phyloP scores from a whole-genome alignment of 1,284 basidiomycete genomes.

The Puccinia brachypodii region DNA sequence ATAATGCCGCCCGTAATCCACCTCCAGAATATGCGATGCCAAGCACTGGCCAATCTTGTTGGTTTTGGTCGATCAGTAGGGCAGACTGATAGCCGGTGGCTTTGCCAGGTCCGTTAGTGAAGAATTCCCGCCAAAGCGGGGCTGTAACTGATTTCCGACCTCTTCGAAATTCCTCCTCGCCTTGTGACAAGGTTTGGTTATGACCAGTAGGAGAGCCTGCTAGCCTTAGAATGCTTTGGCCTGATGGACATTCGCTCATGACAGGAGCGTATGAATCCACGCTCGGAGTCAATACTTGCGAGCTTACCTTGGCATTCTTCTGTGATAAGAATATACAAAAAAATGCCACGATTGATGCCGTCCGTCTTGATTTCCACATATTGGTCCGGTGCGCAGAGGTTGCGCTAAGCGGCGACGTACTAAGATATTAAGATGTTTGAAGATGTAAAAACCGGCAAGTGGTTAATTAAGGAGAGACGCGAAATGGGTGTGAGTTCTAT shows the following conservation, averaged over 20 bases:
- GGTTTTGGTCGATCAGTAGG: neutral
- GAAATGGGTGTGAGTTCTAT: neutral
- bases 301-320: neutral
- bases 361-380: neutral
- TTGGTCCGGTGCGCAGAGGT: too few relatives aligned
- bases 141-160: constrained; percentile 5
- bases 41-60: constrained; percentile 10
- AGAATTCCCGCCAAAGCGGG: constrained; percentile 31
- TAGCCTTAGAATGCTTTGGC: neutral
- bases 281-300: constrained; percentile 5
- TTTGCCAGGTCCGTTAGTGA: constrained; percentile 30
- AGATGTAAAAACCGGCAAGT: neutral
- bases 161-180: constrained; percentile 2
- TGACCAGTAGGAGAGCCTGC: constrained; percentile 11
- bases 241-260: constrained; percentile 16
- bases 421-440: too few relatives aligned
- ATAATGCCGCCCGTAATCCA: constrained; percentile 24
- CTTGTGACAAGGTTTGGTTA: constrained; percentile 30
- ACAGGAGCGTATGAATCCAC: constrained; percentile 28
- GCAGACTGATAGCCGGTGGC: constrained; percentile 22
- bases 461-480: neutral
- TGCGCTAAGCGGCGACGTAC: too few relatives aligned
- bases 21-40: constrained; percentile 35
- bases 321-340: neutral
- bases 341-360: neutral